A percentile compares a stretch with the other conserved stretches of the same genome.
Evolutionary conservation across 192 early-diverging fungal species (phyloP).

Genomic region (Jimgerdemannia flammicorona): DNA sequence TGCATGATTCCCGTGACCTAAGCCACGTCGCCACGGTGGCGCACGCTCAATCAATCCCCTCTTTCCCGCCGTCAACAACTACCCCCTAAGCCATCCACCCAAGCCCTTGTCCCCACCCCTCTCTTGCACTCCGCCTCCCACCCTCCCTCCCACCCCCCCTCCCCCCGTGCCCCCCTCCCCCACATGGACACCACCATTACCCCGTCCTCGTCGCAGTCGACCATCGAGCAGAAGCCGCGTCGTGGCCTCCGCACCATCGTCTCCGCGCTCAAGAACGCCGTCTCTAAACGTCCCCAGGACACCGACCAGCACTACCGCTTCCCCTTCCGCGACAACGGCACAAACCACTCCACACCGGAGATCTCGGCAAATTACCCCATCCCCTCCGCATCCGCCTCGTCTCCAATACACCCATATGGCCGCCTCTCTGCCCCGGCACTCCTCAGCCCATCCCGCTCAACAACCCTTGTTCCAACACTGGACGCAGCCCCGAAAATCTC

Average conservation of each 20-base stretch:
- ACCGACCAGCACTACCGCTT: not conserved
- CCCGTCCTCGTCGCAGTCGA: not conserved
- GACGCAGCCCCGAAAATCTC: too few relatives aligned
- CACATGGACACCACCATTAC: not conserved
- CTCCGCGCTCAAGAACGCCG: not conserved
- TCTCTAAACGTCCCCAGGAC: not conserved
- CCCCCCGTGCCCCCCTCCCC: not conserved
- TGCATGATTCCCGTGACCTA: too few relatives aligned
- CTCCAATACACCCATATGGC: not conserved
- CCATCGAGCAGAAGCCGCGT: not conserved
- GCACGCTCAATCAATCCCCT: too few relatives aligned
- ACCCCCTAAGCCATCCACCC: too few relatives aligned
- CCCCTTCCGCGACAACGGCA: not conserved
- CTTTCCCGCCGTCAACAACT: too few relatives aligned
- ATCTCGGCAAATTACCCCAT: not conserved
- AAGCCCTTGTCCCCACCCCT: too few relatives aligned
- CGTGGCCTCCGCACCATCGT: not conserved
- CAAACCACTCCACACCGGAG: not conserved
- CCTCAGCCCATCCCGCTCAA: not conserved
- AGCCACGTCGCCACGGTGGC: too few relatives aligned
- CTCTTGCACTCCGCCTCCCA: not conserved
- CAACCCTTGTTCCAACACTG: not conserved
- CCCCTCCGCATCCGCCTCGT: not conserved
- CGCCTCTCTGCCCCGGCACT: not conserved
- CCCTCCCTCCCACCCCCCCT: not conserved